Conservation (phyloP, 2,329 filamentous ascomycete genomes). For the Ophiostoma himal-ulmi region DNA sequence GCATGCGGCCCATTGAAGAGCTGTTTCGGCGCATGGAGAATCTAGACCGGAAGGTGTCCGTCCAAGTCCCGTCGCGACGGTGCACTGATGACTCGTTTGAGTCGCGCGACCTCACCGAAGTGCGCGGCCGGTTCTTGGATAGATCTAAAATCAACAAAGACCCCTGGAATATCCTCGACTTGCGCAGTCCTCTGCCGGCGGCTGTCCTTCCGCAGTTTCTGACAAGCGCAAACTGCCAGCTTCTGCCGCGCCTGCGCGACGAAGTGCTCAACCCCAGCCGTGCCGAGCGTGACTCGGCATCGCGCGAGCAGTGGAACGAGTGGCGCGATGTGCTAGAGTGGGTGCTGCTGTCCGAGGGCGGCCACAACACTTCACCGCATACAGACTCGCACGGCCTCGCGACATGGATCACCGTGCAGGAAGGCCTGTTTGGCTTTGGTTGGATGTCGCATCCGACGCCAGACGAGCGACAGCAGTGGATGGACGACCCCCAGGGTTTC, state of each 20-base stretch:
- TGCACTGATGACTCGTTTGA: constrained; percentile 29
- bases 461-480: constrained; percentile 30
- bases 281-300: constrained; percentile 30
- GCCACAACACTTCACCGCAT: constrained; percentile 34
- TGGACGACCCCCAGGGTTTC: constrained; percentile 28
- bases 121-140: constrained; percentile 28
- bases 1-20: constrained; percentile 28
- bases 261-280: constrained; percentile 36
- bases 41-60: constrained; percentile 28
- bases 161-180: constrained; percentile 32
- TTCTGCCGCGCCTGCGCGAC: constrained; percentile 31
- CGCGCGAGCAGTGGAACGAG: constrained; percentile 31
- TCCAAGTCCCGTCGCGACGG: constrained; percentile 30
- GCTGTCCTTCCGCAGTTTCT: constrained; percentile 29
- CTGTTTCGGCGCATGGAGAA: constrained; percentile 31
- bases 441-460: constrained; percentile 32
- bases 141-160: constrained; percentile 20
- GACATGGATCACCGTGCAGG: constrained; percentile 35
- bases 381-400: constrained; percentile 34
- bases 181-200: constrained; percentile 30
- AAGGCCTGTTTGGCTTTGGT: constrained; percentile 32
- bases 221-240: constrained; percentile 31
- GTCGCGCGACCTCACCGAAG: constrained; percentile 26
- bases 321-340: constrained; percentile 34
- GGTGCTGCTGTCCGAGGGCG: constrained; percentile 34